Base-by-base conservation (phyloP, 2,329 filamentous ascomycete genomes). In the Trichoderma harzianum region DNA sequence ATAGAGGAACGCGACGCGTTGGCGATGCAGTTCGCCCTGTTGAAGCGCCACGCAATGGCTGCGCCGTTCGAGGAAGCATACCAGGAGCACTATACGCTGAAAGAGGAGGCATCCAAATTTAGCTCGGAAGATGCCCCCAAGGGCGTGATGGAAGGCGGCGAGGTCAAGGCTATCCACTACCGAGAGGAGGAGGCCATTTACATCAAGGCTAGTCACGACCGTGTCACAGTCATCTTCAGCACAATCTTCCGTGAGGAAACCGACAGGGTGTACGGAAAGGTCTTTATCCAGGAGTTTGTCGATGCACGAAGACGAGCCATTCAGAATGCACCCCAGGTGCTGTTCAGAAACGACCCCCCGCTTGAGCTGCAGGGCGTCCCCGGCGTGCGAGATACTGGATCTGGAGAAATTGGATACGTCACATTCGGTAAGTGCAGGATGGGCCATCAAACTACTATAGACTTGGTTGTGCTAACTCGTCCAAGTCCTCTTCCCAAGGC, bases 41-140 rank as follows among this genome's bases (percentile, higher is more conserved):
- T 99, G 78, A 99, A 98, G 87, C 94, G 97, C 79, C 98, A 99
- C 82, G 94, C 93, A 76, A 98, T 99, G 96, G 97, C 96, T 74
- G 95, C 96, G 64, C 96, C 97, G 1, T 99, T 99, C 82, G 96
- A 99, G 85, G 92, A 95, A 79, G 96, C 97, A 26, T 99, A 98
- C 81, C 90, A 97, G 78, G 94, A 98, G 82, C 93, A 98, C 83
- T 92, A 95, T 79, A 88, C 90, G 75, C 84, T 99, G 74, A 91
- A 92, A 77, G 94, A 97, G 79, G 93, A 95, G 78, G 95, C 96
- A 7, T 93, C 93, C 60, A 94, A 95, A 79, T 98, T 96, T 81
- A 97, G 93, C 47, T 93, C 93, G 3, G 96, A 99, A 82, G 93
- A 95, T 74, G 96, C 97, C 68, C 96, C 96, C 1, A 94, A 97